Evolutionary conservation across 2,329 filamentous ascomycete genomes (phyloP), one percentile per base, ranked within the genome.

Genomic region (Calonectria ilicicola): DNA sequence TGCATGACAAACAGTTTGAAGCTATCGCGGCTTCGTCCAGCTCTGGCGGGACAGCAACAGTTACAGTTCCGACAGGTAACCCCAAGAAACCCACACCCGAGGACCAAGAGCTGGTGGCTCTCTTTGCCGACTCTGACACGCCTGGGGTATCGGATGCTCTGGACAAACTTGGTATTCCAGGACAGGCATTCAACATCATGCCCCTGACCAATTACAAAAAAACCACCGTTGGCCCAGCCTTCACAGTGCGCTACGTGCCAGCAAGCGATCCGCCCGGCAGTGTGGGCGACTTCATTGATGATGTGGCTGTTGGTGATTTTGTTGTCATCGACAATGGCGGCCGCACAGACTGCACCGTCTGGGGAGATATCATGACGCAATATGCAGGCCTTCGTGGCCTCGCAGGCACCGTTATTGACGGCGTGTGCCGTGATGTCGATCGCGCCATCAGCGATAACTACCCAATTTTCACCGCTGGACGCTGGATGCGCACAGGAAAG

Each of bases 321-420:
- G 76, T 83, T 0, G 80, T 83, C 1, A 83, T 83, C 38, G 81
- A 82, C 58, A 83, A 83, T 14, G 75, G 77, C 3, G 80, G 81
- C 17, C 81, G 82, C 40, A 83, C 75, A 0, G 80, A 83, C 38
- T 83, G 82, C 19, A 83, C 82, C 2, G 80, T 83, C 5, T 83
- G 82, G 82, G 82, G 82, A 1, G 82, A 83, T 66, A 83, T 82
- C 1, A 82, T 83, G 81, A 83, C 82, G 0, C 80, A 83, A 67
- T 83, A 82, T 21, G 80, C 81, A 3, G 79, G 80, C 4, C 38
- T 82, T 2, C 76, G 79, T 49, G 79, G 76, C 6, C 78, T 82
- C 67, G 77, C 79, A n/a, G 81, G 80, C n/a, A 75, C 81, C 1
- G 81, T 82, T 7, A 82, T 83, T 7, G 81, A 82, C 44, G 80